Conservation (phyloP, 2,329 filamentous ascomycete genomes). For the Penicillium sp. region DNA sequence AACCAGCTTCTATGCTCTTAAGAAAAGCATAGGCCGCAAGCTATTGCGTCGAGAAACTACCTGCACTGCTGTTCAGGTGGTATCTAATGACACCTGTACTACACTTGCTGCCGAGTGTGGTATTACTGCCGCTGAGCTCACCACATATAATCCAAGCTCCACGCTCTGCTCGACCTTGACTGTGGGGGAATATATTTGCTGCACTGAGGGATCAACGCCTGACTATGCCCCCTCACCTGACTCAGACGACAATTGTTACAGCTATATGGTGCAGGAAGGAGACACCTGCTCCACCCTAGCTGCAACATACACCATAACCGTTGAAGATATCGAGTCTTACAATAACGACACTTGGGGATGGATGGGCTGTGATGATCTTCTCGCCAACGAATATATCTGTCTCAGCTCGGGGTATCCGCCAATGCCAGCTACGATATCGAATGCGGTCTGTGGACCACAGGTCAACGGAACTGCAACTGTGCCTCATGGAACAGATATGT, state of each 20-base stretch:
- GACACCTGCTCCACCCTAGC: background rate
- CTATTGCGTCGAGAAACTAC: too few species aligned
- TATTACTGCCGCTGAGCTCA: background rate
- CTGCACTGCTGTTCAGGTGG: background rate
- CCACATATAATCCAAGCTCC: background rate
- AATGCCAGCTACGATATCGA: background rate
- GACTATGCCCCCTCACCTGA: background rate
- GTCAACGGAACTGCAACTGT: background rate
- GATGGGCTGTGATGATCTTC: background rate
- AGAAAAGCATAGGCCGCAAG: too few species aligned
- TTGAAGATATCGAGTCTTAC: background rate
- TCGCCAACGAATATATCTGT: background rate
- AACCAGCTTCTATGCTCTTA: too few species aligned
- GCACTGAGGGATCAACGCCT: background rate
- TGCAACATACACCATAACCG: background rate
- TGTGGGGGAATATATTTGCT: background rate
- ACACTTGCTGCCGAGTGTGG: background rate
- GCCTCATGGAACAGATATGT: background rate
- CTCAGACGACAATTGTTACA: background rate
- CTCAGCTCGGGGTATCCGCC: background rate
- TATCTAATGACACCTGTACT: background rate
- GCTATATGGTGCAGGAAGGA: too few species aligned
- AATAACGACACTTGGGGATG: background rate
- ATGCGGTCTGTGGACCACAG: background rate
- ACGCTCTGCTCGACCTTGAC: background rate